Percentiles rank a stretch among this genome's conserved stretches.
phyloP scores from a whole-genome alignment of 257 asterid species.

The Ligustrum vulgare region DNA sequence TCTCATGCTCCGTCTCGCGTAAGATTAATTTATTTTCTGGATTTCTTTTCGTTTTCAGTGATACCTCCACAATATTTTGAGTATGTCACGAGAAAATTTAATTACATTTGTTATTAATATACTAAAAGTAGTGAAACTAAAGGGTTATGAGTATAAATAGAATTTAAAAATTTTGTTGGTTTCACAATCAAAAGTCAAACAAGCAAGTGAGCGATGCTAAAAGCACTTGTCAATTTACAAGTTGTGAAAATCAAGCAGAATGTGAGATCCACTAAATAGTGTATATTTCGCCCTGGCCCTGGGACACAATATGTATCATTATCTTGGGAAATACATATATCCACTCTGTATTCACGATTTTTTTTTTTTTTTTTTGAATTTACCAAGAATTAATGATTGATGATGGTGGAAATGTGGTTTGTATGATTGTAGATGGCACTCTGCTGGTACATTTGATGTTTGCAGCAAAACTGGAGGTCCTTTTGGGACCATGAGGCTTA shows the following conservation, averaged over 20 bases:
- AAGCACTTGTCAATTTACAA: background rate
- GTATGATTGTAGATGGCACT: constrained; percentile 69
- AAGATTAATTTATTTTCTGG: constrained; percentile 10
- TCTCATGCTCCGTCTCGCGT: constrained; percentile 86
- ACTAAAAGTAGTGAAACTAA: background rate
- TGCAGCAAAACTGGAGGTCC: constrained; percentile 78
- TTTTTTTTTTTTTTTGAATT: background rate
- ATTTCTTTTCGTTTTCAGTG: background rate
- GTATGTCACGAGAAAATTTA: too few species aligned
- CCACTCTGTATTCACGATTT: background rate
- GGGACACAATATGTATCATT: background rate
- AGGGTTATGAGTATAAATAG: background rate
- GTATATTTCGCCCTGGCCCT: background rate
- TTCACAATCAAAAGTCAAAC: background rate
- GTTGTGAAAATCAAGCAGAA: background rate
- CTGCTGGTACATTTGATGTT: constrained; percentile 79
- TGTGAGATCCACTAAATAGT: background rate
- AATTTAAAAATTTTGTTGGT: background rate
- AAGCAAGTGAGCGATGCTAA: background rate
- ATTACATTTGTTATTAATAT: background rate
- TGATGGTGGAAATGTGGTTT: constrained; percentile 10
- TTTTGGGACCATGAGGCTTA: constrained; percentile 81
- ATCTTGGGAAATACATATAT: background rate
- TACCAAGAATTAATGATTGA: background rate
- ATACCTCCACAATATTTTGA: background rate